Base-by-base conservation (phyloP, 345 rosid species). In the Ceriops zippeliana region DNA sequence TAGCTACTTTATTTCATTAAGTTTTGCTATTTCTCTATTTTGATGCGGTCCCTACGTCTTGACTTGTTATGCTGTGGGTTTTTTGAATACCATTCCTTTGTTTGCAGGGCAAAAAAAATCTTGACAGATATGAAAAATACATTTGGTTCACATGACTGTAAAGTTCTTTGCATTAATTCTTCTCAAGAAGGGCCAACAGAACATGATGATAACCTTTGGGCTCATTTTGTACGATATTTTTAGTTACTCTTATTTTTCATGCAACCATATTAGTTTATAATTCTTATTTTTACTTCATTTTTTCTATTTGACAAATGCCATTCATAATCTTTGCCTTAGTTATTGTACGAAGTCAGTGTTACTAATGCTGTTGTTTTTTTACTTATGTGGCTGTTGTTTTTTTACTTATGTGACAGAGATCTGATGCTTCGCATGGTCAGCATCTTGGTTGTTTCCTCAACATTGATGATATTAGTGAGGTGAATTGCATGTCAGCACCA, bases 141-240 rank as follows among this genome's bases (percentile, higher is more conserved):
- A 49, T 92, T 88, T 81, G 99, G 97, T 28, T 76, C 81, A 66
- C 84, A 78, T 74, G 89, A 87, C 34, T 90, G 96, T 78, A 86
- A 86, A 62, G 73, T 95, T 74, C 92, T 95, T 54, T 87, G 93
- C 80, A 86, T 93, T 68, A 92, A 95, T 81, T 95, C 99, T 80
- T 87, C 98, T 76, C 80, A 76, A 79, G 91, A 87, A 79, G 90
- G 86, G 73, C 69, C 66, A 53, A 71, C 83, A 24, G 87, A 87
- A 68, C 90, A 82, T 79, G 79, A 75, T 74, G 81, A 85, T 47
- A 90, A 82, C 70, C 92, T 90, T 28, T 90, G 99, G 96, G 81
- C 78, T 70, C 71, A 74, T 61, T 77, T 59, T 74, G 99, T 92
- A 83, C 77, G 97, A 65, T 69, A 63, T 71, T 80, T 54, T 75